Evolutionary conservation across 2,329 filamentous ascomycete species (phyloP).

Genomic region (Curvularia sp.): DNA sequence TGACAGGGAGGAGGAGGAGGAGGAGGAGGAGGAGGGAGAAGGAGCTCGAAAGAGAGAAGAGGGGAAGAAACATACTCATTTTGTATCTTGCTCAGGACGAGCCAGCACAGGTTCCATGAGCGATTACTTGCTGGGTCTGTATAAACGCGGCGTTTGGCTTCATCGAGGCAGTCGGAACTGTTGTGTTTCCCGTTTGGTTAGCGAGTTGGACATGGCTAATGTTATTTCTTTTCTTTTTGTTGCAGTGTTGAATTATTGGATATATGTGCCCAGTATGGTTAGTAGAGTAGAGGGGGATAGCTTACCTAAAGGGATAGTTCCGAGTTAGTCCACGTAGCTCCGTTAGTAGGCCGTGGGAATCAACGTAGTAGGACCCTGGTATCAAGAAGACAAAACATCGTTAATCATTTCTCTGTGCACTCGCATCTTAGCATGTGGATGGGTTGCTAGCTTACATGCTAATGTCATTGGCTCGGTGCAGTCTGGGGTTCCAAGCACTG

Average conservation of each 20-base stretch:
- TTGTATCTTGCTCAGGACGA: conserved; percentile 71
- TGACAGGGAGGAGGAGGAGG: neutral
- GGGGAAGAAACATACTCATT: conserved; percentile 62
- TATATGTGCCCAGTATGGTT: neutral
- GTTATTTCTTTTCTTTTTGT: neutral
- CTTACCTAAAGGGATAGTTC: conserved; percentile 67
- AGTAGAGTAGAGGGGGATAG: neutral
- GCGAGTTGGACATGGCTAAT: neutral
- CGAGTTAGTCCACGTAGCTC: conserved; percentile 73
- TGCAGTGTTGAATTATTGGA: neutral
- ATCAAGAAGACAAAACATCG: neutral
- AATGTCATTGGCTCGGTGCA: conserved; percentile 72
- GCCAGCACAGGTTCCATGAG: conserved; percentile 80
- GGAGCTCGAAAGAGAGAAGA: neutral
- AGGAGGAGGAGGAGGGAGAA: neutral
- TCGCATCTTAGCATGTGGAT: neutral
- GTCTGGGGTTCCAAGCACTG: conserved; percentile 64
- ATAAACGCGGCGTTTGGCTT: conserved; percentile 70
- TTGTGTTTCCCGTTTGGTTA: neutral
- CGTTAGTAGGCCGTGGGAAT: conserved; percentile 71
- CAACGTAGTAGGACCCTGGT: conserved; percentile 69
- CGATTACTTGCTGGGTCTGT: conserved; percentile 70
- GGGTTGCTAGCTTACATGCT: conserved; percentile 60
- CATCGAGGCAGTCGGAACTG: conserved; percentile 68
- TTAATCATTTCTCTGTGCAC: neutral